Evolutionary conservation across 805 yeast genomes (phyloP).

Genomic region (Lipomyces sp.): DNA sequence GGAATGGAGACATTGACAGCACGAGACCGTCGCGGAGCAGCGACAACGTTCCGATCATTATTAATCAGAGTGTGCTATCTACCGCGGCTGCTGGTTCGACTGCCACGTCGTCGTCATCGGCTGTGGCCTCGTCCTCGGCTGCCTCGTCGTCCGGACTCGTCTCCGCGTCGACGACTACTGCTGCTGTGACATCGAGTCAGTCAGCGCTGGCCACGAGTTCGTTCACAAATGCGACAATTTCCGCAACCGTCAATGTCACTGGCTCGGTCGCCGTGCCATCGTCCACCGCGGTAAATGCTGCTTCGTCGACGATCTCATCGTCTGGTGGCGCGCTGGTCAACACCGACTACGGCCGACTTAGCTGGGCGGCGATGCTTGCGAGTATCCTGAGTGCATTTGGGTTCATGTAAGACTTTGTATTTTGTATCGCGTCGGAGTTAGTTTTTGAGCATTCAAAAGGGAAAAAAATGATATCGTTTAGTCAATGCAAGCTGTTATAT

Average conservation of each 20-base stretch:
- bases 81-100: background rate
- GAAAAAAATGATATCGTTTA: too few relatives aligned
- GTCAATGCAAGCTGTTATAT: too few relatives aligned
- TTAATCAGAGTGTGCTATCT: background rate
- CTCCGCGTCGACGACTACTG: background rate
- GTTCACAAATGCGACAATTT: too few relatives aligned
- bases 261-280: background rate
- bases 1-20: slow-evolving; percentile 43
- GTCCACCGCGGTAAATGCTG: background rate
- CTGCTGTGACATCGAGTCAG: too few relatives aligned
- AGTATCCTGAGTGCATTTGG: background rate
- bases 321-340: background rate
- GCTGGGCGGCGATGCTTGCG: too few relatives aligned
- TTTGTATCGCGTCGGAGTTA: too few relatives aligned
- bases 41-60: background rate
- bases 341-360: too few relatives aligned
- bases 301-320: background rate
- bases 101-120: background rate
- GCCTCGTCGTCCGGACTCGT: background rate
- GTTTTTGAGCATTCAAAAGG: too few relatives aligned
- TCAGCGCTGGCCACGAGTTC: too few relatives aligned
- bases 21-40: background rate
- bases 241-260: background rate
- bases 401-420: too few relatives aligned
- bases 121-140: too few relatives aligned